Evolutionary conservation across 2,329 filamentous ascomycete species (phyloP).

Genomic region (Hymenoscyphus repandus): DNA sequence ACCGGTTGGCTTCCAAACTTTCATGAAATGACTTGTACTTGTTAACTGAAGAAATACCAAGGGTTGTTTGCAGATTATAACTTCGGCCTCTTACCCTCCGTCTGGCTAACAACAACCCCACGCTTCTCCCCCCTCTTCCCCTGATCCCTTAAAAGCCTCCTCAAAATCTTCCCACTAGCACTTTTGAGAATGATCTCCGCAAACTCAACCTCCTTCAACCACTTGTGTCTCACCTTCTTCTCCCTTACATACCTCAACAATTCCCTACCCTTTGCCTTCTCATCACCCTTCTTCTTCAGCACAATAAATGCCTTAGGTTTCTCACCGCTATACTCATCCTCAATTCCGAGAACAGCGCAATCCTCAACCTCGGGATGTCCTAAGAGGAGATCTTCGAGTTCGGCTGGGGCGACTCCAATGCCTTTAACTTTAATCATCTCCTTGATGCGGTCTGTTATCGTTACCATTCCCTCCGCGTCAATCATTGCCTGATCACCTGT

Average conservation of each 20-base stretch:
- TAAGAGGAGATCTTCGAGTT: slow-evolving; percentile 36
- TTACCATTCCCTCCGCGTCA: slow-evolving; percentile 59
- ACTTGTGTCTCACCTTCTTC: slow-evolving; percentile 51
- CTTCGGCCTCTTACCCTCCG: background rate
- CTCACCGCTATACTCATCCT: slow-evolving; percentile 34
- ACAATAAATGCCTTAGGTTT: slow-evolving; percentile 56
- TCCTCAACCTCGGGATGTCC: slow-evolving; percentile 42
- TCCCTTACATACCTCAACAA: slow-evolving; percentile 46
- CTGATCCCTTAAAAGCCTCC: slow-evolving; percentile 47
- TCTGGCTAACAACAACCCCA: background rate
- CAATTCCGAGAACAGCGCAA: slow-evolving; percentile 55
- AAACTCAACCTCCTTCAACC: slow-evolving; percentile 48
- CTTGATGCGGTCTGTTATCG: slow-evolving; percentile 72
- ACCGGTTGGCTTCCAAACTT: no score
- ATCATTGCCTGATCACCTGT: slow-evolving; percentile 65
- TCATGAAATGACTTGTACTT: no score
- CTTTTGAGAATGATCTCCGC: slow-evolving; percentile 57
- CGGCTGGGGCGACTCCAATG: slow-evolving; percentile 39
- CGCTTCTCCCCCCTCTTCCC: slow-evolving; percentile 11
- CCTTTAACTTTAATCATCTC: slow-evolving; percentile 45
- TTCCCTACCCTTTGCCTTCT: slow-evolving; percentile 33
- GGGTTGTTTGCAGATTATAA: background rate
- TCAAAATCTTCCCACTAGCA: slow-evolving; percentile 58
- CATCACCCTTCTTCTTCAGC: slow-evolving; percentile 30
- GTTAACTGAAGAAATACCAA: no score